A percentile compares a stretch with the other conserved stretches of the same genome.
Conservation (phyloP, 2,329 filamentous ascomycete genomes). For the Botryotinia calthae region DNA sequence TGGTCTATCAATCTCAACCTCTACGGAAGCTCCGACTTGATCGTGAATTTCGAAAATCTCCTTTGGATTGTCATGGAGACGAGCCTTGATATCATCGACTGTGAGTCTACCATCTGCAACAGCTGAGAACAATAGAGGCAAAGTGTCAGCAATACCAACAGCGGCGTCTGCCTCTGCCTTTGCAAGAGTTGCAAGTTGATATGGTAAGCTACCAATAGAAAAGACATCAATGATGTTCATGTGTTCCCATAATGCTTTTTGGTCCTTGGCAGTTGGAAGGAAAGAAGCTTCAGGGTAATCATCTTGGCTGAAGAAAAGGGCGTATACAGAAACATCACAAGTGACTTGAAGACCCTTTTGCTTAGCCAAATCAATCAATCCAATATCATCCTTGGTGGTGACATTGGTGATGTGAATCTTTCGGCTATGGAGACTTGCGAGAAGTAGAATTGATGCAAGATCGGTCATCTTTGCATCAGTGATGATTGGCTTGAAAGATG, state of each 20-base stretch:
- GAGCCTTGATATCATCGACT: slow-evolving; percentile 67
- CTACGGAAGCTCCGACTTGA: slow-evolving; percentile 68
- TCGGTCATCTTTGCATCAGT: slow-evolving; percentile 80
- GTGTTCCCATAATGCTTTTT: slow-evolving; percentile 72
- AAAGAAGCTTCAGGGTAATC: slow-evolving; percentile 67
- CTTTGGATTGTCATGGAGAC: slow-evolving; percentile 75
- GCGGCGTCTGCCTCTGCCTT: slow-evolving; percentile 55
- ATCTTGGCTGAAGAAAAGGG: slow-evolving; percentile 69
- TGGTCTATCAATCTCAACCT: slow-evolving; percentile 72
- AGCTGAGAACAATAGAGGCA: slow-evolving; percentile 73
- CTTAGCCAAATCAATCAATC: slow-evolving; percentile 73
- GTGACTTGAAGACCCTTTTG: slow-evolving; percentile 79
- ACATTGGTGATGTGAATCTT: slow-evolving; percentile 79
- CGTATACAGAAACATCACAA: slow-evolving; percentile 79
- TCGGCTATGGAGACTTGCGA: slow-evolving; percentile 74
- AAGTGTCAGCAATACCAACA: slow-evolving; percentile 68
- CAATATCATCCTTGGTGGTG: slow-evolving; percentile 78
- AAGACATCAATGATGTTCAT: slow-evolving; percentile 73
- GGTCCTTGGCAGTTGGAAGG: slow-evolving; percentile 66
- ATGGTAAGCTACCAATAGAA: slow-evolving; percentile 75
- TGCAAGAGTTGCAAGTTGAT: slow-evolving; percentile 63
- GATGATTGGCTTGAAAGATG: slow-evolving; percentile 72
- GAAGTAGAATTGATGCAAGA: slow-evolving; percentile 73
- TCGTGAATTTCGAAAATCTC: slow-evolving; percentile 81
- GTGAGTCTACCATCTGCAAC: slow-evolving; percentile 71